phyloP scores from a whole-genome alignment of 768 basidiomycete genomes.

The Hygrocybe coccinea region DNA sequence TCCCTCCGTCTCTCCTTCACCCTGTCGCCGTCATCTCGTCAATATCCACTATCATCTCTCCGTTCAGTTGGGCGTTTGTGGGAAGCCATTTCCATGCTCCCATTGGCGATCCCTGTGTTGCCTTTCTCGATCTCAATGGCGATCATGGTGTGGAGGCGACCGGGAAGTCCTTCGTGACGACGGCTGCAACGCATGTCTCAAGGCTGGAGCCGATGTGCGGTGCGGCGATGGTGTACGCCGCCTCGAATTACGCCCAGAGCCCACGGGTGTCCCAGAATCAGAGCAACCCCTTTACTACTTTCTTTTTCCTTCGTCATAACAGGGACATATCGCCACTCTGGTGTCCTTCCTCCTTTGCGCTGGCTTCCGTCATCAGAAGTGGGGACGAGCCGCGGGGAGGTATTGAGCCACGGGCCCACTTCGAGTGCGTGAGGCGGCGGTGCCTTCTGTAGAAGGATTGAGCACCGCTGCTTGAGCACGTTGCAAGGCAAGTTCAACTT shows the following conservation, averaged over 20 bases:
- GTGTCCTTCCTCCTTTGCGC: conserved; percentile 39
- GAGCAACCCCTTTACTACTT: conserved; percentile 8
- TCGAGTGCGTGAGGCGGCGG: conserved; percentile 59
- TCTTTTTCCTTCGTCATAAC: conserved; percentile 66
- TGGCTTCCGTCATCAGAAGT: conserved; percentile 67
- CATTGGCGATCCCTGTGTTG: conserved; percentile 3
- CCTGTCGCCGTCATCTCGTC: background rate
- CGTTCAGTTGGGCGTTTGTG: background rate
- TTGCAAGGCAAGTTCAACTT: conserved; percentile 42
- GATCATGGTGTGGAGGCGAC: conserved; percentile 40
- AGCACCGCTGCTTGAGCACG: conserved; percentile 34
- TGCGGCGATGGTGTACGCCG: conserved; percentile 47
- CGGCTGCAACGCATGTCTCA: conserved; percentile 31
- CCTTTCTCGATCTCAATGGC: conserved; percentile 29
- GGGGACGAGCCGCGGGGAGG: conserved; percentile 75
- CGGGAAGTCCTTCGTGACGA: conserved; percentile 48
- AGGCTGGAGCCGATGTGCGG: conserved; percentile 14
- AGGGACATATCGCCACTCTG: conserved; percentile 80
- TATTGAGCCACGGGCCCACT: conserved; percentile 72
- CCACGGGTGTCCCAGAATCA: conserved; percentile 18
- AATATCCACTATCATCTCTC: background rate
- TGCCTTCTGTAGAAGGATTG: conserved; percentile 53
- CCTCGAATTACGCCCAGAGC: conserved; percentile 21
- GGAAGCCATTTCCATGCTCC: background rate
- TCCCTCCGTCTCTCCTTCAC: background rate